phyloP scores from a whole-genome alignment of 768 basidiomycete genomes.

The Coprinellus micaceus region DNA sequence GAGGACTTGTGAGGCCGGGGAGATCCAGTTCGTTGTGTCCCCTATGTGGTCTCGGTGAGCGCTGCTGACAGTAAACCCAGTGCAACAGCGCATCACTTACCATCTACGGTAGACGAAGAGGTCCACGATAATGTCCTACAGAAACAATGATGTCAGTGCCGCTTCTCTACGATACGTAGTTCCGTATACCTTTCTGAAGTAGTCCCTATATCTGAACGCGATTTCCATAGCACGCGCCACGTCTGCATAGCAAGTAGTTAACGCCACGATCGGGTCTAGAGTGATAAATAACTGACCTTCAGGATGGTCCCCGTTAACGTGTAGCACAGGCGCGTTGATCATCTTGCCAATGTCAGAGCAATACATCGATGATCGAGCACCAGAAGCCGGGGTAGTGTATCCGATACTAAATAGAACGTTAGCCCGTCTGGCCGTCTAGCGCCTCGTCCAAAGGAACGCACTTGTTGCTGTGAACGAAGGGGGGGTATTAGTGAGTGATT shows the following conservation, averaged over 20 bases:
- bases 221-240: conserved; percentile 81
- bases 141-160: too few relatives aligned
- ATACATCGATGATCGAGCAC: conserved; percentile 81
- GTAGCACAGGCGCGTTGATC: conserved; percentile 84
- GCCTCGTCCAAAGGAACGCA: conserved; percentile 20
- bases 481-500: neutral
- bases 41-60: conserved; percentile 20
- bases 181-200: conserved; percentile 67
- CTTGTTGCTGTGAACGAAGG: conserved; percentile 49
- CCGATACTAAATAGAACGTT: conserved; percentile 59
- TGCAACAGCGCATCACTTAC: conserved; percentile 26
- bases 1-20: conserved; percentile 80
- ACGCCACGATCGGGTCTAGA: neutral
- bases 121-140: conserved; percentile 83
- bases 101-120: conserved; percentile 85
- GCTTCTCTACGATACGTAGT: too few relatives aligned
- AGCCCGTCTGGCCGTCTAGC: neutral
- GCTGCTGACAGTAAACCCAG: neutral
- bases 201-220: conserved; percentile 83
- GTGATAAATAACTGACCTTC: conserved; percentile 55
- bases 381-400: conserved; percentile 85
- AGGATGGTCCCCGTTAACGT: conserved; percentile 89
- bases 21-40: conserved; percentile 88
- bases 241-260: conserved; percentile 38
- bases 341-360: conserved; percentile 88